Evolutionary conservation across 257 asterid species (phyloP).

Genomic region (Voacanga thouarsii): DNA sequence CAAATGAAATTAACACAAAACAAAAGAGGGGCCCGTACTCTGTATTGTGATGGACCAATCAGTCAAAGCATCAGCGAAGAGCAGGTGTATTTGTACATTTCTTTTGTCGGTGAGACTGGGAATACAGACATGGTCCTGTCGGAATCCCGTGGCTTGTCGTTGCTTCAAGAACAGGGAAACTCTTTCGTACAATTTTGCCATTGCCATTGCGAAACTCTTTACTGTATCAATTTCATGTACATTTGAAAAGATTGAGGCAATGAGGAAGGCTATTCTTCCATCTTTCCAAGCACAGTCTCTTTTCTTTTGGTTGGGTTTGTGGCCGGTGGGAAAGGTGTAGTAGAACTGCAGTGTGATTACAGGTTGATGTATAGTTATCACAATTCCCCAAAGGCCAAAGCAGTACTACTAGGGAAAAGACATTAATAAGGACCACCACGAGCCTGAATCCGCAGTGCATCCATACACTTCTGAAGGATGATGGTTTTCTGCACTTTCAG

Average conservation of each 20-base stretch:
- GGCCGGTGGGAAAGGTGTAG: no score
- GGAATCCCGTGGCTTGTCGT: not conserved
- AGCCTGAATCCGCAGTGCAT: not conserved
- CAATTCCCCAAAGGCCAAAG: no score
- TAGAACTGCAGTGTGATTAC: not conserved
- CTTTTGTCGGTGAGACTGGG: not conserved
- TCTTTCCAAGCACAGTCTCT: not conserved
- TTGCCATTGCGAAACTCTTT: not conserved
- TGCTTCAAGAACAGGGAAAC: not conserved
- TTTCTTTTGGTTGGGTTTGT: no score
- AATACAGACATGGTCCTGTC: not conserved
- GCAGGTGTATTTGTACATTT: not conserved
- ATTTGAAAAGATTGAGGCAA: no score
- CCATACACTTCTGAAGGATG: not conserved
- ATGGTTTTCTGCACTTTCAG: not conserved
- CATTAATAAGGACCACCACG: slow-evolving; percentile 1
- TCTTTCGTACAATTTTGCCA: not conserved
- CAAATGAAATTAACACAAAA: no score
- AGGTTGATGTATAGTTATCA: not conserved
- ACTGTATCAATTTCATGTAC: not conserved
- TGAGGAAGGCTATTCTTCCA: no score
- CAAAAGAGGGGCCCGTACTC: no score
- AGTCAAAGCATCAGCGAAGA: not conserved
- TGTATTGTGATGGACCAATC: not conserved
- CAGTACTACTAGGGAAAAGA: not conserved